Conservation (phyloP, 2,329 filamentous ascomycete species). For the Neofusicoccum ribis region DNA sequence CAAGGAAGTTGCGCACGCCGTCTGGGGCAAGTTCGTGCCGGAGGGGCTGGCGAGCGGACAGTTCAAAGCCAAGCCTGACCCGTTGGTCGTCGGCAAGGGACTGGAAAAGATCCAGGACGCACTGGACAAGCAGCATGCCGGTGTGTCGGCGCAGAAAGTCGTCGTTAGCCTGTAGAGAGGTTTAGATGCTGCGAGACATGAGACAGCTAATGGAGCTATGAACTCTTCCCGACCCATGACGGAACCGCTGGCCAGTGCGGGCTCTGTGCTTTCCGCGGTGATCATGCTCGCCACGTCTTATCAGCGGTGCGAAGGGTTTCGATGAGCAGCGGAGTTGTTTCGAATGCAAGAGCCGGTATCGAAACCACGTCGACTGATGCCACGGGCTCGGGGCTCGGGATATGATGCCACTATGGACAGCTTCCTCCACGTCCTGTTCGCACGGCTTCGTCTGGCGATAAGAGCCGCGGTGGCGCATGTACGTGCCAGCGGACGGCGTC, state of each 20-base stretch:
- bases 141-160: slow-evolving; percentile 43
- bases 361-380: background rate
- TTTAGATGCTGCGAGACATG: background rate
- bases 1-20: slow-evolving; percentile 32
- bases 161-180: slow-evolving; percentile 29
- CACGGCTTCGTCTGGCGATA: background rate
- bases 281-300: background rate
- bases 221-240: background rate
- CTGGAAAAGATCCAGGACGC: slow-evolving; percentile 30
- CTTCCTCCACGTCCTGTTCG: background rate
- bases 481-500: background rate
- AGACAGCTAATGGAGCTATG: slow-evolving; percentile 1
- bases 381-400: background rate
- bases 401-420: background rate
- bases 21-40: slow-evolving; percentile 37
- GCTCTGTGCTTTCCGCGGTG: background rate
- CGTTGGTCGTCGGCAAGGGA: slow-evolving; percentile 31
- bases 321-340: background rate
- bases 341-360: background rate
- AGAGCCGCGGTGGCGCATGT: background rate
- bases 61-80: slow-evolving; percentile 33
- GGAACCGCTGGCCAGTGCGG: background rate
- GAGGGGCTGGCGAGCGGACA: slow-evolving; percentile 33
- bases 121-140: slow-evolving; percentile 28
- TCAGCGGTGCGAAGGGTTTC: background rate